phyloP scores from a whole-genome alignment of 768 basidiomycete species.

The Pholiota molesta region DNA sequence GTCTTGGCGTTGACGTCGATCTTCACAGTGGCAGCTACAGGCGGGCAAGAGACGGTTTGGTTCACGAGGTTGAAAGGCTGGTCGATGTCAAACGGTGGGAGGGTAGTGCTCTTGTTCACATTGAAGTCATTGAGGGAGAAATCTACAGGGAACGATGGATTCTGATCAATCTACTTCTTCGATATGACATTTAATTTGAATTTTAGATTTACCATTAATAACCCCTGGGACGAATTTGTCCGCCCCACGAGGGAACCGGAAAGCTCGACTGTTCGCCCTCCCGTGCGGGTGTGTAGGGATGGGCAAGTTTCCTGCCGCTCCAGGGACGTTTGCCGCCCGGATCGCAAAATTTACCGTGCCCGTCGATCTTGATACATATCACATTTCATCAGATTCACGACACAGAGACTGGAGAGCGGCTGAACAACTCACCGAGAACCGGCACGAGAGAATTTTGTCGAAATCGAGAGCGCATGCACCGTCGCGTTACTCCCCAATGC shows the following conservation, averaged over 20 bases:
- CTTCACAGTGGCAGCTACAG: conserved; percentile 27
- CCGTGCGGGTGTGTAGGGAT: conserved; percentile 16
- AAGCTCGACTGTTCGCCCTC: conserved; percentile 18
- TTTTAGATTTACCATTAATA: conserved; percentile 25
- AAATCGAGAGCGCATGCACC: conserved; percentile 43
- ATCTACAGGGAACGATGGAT: conserved; percentile 15
- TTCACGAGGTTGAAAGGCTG: conserved; percentile 35
- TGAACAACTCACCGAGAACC: conserved; percentile 7
- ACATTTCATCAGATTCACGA: background rate
- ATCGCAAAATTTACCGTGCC: conserved; percentile 37
- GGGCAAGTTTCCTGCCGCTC: conserved; percentile 28
- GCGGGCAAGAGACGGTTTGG: conserved; percentile 29
- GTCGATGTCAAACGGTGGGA: conserved; percentile 34
- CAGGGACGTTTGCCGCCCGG: conserved; percentile 33
- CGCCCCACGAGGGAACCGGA: conserved; percentile 27
- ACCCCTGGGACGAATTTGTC: conserved; percentile 30
- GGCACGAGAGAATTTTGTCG: conserved; percentile 37
- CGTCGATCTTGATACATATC: conserved; percentile 8
- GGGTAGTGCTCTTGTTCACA: conserved; percentile 29
- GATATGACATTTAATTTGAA: background rate
- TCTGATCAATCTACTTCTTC: background rate
- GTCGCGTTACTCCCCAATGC: conserved; percentile 32
- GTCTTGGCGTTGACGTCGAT: conserved; percentile 34
- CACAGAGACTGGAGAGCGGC: background rate
- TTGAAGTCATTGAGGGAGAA: conserved; percentile 33